Percentiles rank a stretch among this genome's conserved stretches.
Evolutionary conservation across 2,329 filamentous ascomycete genomes (phyloP).

Genomic region (Epichloe elymi): DNA sequence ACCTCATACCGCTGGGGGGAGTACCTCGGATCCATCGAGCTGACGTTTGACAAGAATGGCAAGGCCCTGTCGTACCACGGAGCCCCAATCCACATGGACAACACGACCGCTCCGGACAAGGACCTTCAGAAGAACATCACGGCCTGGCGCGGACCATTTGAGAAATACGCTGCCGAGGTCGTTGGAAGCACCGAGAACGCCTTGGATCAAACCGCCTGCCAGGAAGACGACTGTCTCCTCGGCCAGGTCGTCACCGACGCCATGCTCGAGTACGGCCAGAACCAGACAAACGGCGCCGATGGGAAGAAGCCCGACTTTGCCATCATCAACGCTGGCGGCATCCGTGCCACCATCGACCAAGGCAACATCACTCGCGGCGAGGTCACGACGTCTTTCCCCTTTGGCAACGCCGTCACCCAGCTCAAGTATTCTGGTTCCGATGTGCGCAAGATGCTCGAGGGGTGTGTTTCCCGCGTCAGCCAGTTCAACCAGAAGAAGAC

Average conservation of each 20-base stretch:
- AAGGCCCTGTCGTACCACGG: constrained; percentile 50
- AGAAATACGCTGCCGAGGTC: constrained; percentile 38
- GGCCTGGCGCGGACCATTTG: constrained; percentile 47
- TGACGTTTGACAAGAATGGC: constrained; percentile 47
- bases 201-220: constrained; percentile 47
- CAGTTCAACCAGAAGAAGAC: constrained; percentile 38
- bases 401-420: constrained; percentile 51
- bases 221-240: constrained; percentile 42
- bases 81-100: constrained; percentile 50
- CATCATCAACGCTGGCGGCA: constrained; percentile 50
- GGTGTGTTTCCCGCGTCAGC: constrained; percentile 40
- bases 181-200: constrained; percentile 29
- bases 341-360: constrained; percentile 48
- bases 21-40: constrained; percentile 54
- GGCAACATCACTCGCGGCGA: constrained; percentile 50
- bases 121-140: constrained; percentile 44
- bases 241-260: constrained; percentile 44
- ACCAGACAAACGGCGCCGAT: constrained; percentile 25
- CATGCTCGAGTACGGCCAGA: constrained; percentile 46
- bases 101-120: constrained; percentile 43
- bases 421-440: constrained; percentile 37
- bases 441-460: constrained; percentile 45
- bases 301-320: constrained; percentile 34
- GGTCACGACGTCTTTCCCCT: constrained; percentile 51
- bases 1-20: constrained; percentile 57